Base-by-base conservation (phyloP, 2,329 filamentous ascomycete genomes). In the Trichoderma sp. region DNA sequence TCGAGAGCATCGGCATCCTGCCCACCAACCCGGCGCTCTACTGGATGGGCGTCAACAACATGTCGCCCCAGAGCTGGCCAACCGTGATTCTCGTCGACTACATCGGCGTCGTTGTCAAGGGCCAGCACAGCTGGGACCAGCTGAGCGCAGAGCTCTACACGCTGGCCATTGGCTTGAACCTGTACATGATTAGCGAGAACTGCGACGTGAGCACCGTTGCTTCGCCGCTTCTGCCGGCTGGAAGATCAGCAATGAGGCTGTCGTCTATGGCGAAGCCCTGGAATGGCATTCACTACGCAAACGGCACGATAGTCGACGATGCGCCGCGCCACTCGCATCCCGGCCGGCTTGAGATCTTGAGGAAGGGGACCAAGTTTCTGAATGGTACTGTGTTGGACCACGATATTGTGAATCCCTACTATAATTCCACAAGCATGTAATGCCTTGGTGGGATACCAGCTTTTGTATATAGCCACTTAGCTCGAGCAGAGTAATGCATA, bases 21-120 rank as follows among this genome's bases (percentile, higher is more conserved):
- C 70, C 72, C 12, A 74, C 73, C 17, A 77, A 77, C 63, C 75
- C 75, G 5, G 67, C 75, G 4, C 66, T 77, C n/a, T 78, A 77
- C 69, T 75, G 71, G 71, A 71, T 72, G 62, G 74, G 74, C 14
- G 55, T 72, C 21, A 72, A 72, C 59, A 67, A 67, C 56, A 75
- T 74, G 69, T 69, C 63, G 24, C 73, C 73, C 3, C 63, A 70
- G 41, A 48, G 44, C 39, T 76, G 72, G 68, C 74, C 74, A 1
- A 75, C 72, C 26, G 74, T 75, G n/a, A 21, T 74, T 2, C 44
- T 76, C 48, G 66, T 74, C 12, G 73, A 76, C 63, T 76, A 75
- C 65, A 69, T 76, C 4, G 74, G 75, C 19, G 67, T 75, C 0
- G 71, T 73, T 19, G 69, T 73, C n/a, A 66, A 58, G 2, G 68